A percentile compares a stretch with the other conserved stretches of the same genome.
Conservation (phyloP, 768 basidiomycete species). For the Psilocybe cyanescens region DNA sequence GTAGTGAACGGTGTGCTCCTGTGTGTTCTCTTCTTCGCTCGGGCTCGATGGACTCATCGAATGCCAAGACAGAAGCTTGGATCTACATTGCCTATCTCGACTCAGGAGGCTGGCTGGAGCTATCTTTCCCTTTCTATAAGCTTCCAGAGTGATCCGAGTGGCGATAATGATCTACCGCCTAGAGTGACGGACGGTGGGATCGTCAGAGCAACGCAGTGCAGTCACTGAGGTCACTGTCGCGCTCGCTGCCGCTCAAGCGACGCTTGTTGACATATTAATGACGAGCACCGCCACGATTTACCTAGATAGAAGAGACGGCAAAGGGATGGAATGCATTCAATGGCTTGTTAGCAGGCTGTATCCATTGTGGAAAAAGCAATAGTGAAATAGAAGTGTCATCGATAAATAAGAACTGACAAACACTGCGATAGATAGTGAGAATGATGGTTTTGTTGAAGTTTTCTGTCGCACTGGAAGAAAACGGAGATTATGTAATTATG, state of each 20-base stretch:
- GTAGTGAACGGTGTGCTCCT: background rate
- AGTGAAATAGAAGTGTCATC: too few species aligned
- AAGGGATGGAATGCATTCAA: too few species aligned
- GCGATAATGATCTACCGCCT: background rate
- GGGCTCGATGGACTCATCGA: background rate
- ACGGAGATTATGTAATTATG: background rate
- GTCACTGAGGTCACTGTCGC: background rate
- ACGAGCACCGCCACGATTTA: background rate
- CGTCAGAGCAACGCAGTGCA: background rate
- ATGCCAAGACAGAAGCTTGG: background rate
- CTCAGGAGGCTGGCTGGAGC: background rate
- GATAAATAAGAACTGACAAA: too few species aligned
- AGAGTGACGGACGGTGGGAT: background rate
- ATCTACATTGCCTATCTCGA: background rate
- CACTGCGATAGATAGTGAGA: too few species aligned
- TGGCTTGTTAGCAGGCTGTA: too few species aligned
- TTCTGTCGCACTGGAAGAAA: background rate
- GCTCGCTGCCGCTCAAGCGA: slow-evolving; percentile 1
- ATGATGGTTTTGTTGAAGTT: too few species aligned
- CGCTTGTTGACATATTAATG: background rate
- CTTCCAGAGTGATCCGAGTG: background rate
- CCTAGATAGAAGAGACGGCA: background rate
- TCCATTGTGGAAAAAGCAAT: too few species aligned
- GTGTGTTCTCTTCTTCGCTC: background rate
- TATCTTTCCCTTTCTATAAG: background rate